A percentile compares a stretch with the other conserved stretches of the same genome.
phyloP scores from a whole-genome alignment of 441 rosid genomes.

The Gossypium schwendimanii region DNA sequence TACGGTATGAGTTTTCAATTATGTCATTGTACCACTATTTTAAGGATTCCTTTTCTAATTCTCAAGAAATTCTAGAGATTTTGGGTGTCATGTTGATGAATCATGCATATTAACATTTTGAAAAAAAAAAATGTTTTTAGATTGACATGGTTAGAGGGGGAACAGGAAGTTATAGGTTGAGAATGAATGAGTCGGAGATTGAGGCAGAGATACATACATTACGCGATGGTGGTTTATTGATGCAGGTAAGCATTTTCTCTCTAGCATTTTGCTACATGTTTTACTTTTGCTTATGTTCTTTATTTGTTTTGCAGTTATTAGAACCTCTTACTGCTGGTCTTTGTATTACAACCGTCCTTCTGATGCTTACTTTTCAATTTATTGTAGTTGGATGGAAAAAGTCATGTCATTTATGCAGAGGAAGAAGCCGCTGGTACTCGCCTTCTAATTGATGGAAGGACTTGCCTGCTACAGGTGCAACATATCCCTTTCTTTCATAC shows the following conservation, averaged over 20 bases:
- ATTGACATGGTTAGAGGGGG: conserved; percentile 95
- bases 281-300: background rate
- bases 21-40: conserved; percentile 11
- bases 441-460: conserved; percentile 98
- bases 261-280: background rate
- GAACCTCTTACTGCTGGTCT: background rate
- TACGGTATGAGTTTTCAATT: conserved; percentile 45
- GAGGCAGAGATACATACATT: conserved; percentile 98
- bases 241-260: conserved; percentile 73
- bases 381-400: conserved; percentile 92
- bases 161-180: conserved; percentile 85
- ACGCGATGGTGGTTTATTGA: conserved; percentile 97
- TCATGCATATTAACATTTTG: conserved; percentile 18
- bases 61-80: conserved; percentile 9
- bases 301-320: background rate
- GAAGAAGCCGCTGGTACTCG: conserved; percentile 99
- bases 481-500: conserved; percentile 12
- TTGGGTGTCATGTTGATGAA: conserved; percentile 12
- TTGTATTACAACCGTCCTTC: background rate
- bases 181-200: conserved; percentile 83
- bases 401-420: conserved; percentile 98
- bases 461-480: conserved; percentile 88
- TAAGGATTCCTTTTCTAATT: conserved; percentile 7
- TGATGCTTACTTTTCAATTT: conserved; percentile 19
- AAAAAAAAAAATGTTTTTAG: conserved; percentile 32